Conservation (phyloP, 2,329 filamentous ascomycete genomes). For the Trichocomaceae sp. region DNA sequence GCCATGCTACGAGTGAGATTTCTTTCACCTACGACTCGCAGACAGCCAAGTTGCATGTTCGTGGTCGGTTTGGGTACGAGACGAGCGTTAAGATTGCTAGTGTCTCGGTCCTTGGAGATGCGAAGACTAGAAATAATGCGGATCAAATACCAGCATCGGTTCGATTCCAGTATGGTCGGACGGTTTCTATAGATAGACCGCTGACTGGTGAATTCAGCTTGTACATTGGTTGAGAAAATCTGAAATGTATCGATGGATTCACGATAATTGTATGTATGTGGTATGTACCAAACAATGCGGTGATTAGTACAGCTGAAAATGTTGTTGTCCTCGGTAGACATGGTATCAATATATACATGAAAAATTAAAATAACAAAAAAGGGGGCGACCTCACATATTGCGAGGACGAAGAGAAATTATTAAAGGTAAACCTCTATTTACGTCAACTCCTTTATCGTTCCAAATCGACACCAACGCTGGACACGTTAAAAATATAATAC, state of each 20-base stretch:
- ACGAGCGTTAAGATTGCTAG: constrained; percentile 25
- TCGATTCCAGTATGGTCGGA: neutral
- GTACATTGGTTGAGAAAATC: constrained; percentile 2
- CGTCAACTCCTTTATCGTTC: constrained; percentile 4
- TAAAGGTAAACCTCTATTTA: neutral
- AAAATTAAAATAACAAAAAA: neutral
- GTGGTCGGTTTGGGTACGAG: constrained; percentile 24
- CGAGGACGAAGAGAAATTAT: neutral
- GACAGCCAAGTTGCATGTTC: constrained; percentile 34
- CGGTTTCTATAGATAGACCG: neutral
- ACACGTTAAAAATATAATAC: neutral
- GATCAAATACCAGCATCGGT: neutral
- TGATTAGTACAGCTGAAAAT: neutral
- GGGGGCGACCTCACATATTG: neutral
- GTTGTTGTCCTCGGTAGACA: neutral
- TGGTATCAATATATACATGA: constrained; percentile 11
- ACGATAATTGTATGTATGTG: neutral
- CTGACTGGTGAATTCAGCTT: constrained; percentile 3
- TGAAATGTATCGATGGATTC: neutral
- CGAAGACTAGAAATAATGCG: neutral
- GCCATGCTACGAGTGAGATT: constrained; percentile 44
- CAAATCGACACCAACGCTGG: neutral
- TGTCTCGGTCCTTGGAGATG: constrained; percentile 27
- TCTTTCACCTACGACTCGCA: constrained; percentile 54
- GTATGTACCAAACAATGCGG: neutral